These are phyloP conservation scores for Fonsecaea nubica DNA, from an alignment of 2,329 filamentous ascomycete species.

Conservation along the genomic window DNA sequence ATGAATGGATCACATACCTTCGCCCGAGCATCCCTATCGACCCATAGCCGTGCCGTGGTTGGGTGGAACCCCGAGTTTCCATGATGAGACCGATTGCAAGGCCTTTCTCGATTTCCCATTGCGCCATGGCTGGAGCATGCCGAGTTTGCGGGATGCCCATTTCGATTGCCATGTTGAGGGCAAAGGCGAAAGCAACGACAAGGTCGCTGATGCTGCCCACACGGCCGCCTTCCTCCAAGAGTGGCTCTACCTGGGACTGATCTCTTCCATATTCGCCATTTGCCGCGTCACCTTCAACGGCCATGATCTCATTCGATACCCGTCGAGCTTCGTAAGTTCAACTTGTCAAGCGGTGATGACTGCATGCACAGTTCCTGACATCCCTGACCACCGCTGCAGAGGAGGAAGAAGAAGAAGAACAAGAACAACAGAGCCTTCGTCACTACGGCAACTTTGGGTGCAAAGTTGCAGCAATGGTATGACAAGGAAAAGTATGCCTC, in stretches of 20 bases:
- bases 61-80: neutral
- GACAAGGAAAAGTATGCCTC: slow-evolving; percentile 4
- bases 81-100: neutral
- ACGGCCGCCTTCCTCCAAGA: neutral
- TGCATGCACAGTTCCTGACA: neutral
- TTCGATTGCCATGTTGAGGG: neutral
- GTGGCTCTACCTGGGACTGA: neutral
- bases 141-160: neutral
- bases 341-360: neutral
- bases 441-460: neutral
- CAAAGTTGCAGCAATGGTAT: neutral
- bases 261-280: neutral
- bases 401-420: neutral
- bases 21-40: neutral
- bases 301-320: neutral
- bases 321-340: slow-evolving; percentile 1
- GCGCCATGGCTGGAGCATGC: slow-evolving; percentile 1
- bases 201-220: neutral
- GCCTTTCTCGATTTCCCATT: slow-evolving; percentile 3
- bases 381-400: neutral
- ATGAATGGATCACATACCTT: slow-evolving; percentile 1
- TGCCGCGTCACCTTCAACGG: neutral
- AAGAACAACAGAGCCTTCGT: neutral
- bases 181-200: no score
- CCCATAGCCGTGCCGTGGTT: neutral